A percentile compares a stretch with the other conserved stretches of the same genome.
Evolutionary conservation across 805 yeast species (phyloP).

Genomic region (Saccharomycopsis microspora): DNA sequence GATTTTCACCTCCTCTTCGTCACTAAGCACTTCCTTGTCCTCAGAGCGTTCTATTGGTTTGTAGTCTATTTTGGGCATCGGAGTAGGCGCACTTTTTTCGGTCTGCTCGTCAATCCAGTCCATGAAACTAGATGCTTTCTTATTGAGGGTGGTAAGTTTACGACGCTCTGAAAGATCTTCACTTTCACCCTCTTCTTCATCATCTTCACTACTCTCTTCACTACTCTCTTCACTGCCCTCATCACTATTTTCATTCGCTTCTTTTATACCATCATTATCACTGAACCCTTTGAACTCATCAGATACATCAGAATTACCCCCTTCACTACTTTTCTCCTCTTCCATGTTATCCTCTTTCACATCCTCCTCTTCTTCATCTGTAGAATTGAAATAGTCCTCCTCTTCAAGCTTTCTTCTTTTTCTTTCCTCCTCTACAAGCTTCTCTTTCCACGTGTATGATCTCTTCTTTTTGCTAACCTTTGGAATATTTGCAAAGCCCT

Average conservation of each 20-base stretch:
- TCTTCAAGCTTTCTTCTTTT: slow-evolving; percentile 39
- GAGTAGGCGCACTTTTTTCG: slow-evolving; percentile 41
- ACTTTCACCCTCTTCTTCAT: slow-evolving; percentile 23
- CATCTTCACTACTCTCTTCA: slow-evolving; percentile 24
- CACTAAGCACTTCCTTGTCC: slow-evolving; percentile 61
- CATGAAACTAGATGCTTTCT: slow-evolving; percentile 58
- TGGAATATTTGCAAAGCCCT: slow-evolving; percentile 50
- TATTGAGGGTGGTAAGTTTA: slow-evolving; percentile 31
- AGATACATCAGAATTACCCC: slow-evolving; percentile 16
- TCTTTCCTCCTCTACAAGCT: slow-evolving; percentile 35
- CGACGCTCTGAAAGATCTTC: slow-evolving; percentile 21
- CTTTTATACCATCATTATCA: slow-evolving; percentile 21
- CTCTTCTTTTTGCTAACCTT: slow-evolving; percentile 34
- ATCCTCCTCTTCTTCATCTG: slow-evolving; percentile 21
- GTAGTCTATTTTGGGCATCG: slow-evolving; percentile 36
- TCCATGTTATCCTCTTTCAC: slow-evolving; percentile 21
- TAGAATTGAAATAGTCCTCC: slow-evolving; percentile 45
- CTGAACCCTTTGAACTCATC: slow-evolving; percentile 17
- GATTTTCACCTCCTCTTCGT: slow-evolving; percentile 51
- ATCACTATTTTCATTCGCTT: slow-evolving; percentile 18
- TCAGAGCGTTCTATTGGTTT: slow-evolving; percentile 51
- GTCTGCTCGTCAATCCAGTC: slow-evolving; percentile 80
- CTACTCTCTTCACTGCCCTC: slow-evolving; percentile 22
- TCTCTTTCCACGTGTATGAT: slow-evolving; percentile 67
- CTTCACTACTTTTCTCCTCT: slow-evolving; percentile 20